Evolutionary conservation across 2,329 filamentous ascomycete species (phyloP).

Genomic region (Neopestalotiopsis sp.): DNA sequence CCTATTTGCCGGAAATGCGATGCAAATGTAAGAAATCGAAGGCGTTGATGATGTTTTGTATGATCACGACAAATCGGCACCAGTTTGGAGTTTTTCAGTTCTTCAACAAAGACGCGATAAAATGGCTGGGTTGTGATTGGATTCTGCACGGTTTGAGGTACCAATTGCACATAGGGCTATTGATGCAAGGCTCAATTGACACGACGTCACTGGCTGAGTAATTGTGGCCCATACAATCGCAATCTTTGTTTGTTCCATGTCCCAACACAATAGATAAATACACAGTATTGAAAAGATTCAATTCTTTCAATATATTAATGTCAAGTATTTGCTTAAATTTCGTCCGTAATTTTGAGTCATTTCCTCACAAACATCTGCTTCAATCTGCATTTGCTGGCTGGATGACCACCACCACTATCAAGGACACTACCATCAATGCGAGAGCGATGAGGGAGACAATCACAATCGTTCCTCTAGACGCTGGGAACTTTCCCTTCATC

Average conservation of each 20-base stretch:
- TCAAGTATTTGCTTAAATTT: not conserved
- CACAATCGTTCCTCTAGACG: conserved; percentile 76
- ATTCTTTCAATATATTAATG: not conserved
- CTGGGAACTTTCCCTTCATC: conserved; percentile 79
- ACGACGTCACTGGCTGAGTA: conserved; percentile 1
- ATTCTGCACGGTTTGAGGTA: not conserved
- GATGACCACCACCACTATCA: conserved; percentile 65
- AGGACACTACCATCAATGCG: conserved; percentile 64
- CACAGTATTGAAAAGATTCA: not conserved
- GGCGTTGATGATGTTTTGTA: too few relatives aligned
- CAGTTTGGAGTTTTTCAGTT: not conserved
- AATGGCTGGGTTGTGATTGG: not conserved
- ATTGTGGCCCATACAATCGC: not conserved
- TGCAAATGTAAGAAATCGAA: too few relatives aligned
- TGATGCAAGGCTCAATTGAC: not conserved
- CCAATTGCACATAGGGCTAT: not conserved
- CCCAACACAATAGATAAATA: not conserved
- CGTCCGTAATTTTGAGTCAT: not conserved
- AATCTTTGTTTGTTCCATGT: not conserved
- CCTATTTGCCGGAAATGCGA: not conserved
- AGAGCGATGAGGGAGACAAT: conserved; percentile 71
- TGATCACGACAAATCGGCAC: too few relatives aligned
- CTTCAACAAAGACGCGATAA: not conserved
- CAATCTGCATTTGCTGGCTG: conserved; percentile 38
- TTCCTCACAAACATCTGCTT: not conserved